Conservation (phyloP, 2,329 filamentous ascomycete species). For the Intubia oerlemansii region DNA sequence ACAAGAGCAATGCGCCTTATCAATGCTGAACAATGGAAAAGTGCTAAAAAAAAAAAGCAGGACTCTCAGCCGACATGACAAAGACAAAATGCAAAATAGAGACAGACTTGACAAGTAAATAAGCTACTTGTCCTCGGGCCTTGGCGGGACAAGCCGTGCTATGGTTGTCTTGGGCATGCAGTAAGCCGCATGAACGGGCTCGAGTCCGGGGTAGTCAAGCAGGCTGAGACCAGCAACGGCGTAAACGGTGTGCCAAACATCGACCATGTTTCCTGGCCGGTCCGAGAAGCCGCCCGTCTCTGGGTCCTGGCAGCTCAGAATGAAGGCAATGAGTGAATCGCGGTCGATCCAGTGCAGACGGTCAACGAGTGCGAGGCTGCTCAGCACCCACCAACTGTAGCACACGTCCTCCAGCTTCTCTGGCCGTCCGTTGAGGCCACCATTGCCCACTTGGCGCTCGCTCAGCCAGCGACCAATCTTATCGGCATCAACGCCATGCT, state of each 20-base stretch:
- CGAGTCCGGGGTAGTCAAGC: slow-evolving; percentile 52
- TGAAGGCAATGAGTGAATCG: slow-evolving; percentile 57
- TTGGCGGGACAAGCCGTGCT: too few relatives aligned
- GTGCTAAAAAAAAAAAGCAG: too few relatives aligned
- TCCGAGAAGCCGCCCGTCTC: slow-evolving; percentile 75
- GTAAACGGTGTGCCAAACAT: slow-evolving; percentile 91
- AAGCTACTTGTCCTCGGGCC: too few relatives aligned
- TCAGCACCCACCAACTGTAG: slow-evolving; percentile 98
- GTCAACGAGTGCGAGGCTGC: slow-evolving; percentile 74
- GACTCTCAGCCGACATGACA: too few relatives aligned
- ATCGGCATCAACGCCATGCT: slow-evolving; percentile 55
- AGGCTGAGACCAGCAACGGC: slow-evolving; percentile 75
- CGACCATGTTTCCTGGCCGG: slow-evolving; percentile 80
- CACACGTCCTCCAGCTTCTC: slow-evolving; percentile 95
- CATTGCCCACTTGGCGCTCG: slow-evolving; percentile 71
- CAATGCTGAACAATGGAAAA: too few relatives aligned
- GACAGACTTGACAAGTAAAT: too few relatives aligned
- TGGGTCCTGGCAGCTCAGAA: slow-evolving; percentile 70
- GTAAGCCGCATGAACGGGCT: slow-evolving; percentile 73
- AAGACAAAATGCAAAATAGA: too few relatives aligned
- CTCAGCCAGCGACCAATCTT: slow-evolving; percentile 77
- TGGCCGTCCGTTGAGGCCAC: slow-evolving; percentile 80
- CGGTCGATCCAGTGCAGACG: slow-evolving; percentile 86
- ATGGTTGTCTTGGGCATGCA: slow-evolving; percentile 54
- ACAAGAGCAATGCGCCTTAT: too few relatives aligned